phyloP scores from a whole-genome alignment of 257 asterid genomes.

The Jacaranda copaia region DNA sequence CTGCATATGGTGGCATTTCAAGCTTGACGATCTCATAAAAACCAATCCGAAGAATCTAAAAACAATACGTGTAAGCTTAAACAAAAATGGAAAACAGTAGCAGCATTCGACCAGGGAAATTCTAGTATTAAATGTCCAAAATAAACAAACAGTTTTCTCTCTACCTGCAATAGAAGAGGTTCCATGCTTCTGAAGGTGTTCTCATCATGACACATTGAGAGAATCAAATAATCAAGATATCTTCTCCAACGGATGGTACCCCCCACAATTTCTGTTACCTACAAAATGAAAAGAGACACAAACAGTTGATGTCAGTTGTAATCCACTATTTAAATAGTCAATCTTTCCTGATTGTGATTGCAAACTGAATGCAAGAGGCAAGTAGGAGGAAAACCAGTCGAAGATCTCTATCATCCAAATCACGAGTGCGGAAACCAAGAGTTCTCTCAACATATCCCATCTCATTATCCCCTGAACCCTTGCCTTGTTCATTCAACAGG shows the following conservation, averaged over 20 bases:
- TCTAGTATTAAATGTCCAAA: constrained; percentile 21
- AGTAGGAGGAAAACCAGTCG: constrained; percentile 67
- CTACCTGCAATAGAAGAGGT: constrained; percentile 91
- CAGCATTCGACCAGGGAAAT: constrained; percentile 17
- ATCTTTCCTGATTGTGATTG: constrained; percentile 2
- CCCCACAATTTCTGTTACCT: constrained; percentile 97
- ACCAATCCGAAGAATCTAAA: constrained; percentile 92
- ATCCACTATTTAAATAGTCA: constrained; percentile 21
- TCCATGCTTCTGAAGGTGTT: constrained; percentile 77
- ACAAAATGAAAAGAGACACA: constrained; percentile 29
- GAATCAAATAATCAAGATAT: constrained; percentile 94
- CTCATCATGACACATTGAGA: constrained; percentile 78
- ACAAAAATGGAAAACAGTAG: constrained; percentile 22
- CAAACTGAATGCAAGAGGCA: constrained; percentile 27
- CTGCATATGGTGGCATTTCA: constrained; percentile 95
- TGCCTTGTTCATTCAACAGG: constrained; percentile 91
- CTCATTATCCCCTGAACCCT: constrained; percentile 90
- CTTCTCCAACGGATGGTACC: constrained; percentile 97
- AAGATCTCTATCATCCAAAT: constrained; percentile 86
- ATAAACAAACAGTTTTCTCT: constrained; percentile 13
- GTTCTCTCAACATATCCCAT: constrained; percentile 96
- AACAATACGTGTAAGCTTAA: constrained; percentile 35
- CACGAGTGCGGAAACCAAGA: constrained; percentile 87
- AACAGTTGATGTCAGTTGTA: neutral
- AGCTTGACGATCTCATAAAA: constrained; percentile 88